These are phyloP conservation scores for Microascus cirrosus DNA, from an alignment of 2,329 filamentous ascomycete species.

Conservation along the genomic window DNA sequence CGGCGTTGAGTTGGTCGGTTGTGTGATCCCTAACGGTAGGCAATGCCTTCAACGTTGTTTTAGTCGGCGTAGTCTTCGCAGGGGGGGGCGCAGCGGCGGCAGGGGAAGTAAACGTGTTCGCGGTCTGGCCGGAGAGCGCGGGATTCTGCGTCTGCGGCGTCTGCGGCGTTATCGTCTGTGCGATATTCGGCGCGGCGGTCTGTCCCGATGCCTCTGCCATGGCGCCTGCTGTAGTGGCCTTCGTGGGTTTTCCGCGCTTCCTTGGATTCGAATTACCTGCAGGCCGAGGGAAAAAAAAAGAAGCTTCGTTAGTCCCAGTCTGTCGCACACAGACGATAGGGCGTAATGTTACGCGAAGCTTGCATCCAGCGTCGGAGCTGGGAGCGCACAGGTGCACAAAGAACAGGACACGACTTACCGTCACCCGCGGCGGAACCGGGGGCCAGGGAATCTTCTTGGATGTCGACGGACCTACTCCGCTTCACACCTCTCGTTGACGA, in stretches of 20 bases:
- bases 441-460: conserved; percentile 2
- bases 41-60: conserved; percentile 80
- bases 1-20: conserved; percentile 81
- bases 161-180: conserved; percentile 30
- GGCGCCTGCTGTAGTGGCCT: conserved; percentile 38
- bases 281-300: conserved; percentile 14
- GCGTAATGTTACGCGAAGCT: conserved; percentile 1
- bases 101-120: conserved; percentile 21
- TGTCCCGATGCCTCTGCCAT: conserved; percentile 48
- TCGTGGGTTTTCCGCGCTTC: conserved; percentile 54
- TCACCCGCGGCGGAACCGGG: conserved; percentile 47
- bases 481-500: conserved; percentile 60
- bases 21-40: conserved; percentile 96
- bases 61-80: conserved; percentile 70
- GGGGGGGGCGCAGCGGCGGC: conserved; percentile 39
- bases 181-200: conserved; percentile 24
- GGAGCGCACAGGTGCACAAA: conserved; percentile 16
- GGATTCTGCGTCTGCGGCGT: conserved; percentile 41
- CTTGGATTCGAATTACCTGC: conserved; percentile 37
- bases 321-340: neutral
- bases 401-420: conserved; percentile 49
- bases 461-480: conserved; percentile 65
- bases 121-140: conserved; percentile 29
- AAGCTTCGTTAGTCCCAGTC: conserved; percentile 14
- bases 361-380: neutral